phyloP scores from a whole-genome alignment of 2,329 filamentous ascomycete species.

The Xylariaceae sp. region DNA sequence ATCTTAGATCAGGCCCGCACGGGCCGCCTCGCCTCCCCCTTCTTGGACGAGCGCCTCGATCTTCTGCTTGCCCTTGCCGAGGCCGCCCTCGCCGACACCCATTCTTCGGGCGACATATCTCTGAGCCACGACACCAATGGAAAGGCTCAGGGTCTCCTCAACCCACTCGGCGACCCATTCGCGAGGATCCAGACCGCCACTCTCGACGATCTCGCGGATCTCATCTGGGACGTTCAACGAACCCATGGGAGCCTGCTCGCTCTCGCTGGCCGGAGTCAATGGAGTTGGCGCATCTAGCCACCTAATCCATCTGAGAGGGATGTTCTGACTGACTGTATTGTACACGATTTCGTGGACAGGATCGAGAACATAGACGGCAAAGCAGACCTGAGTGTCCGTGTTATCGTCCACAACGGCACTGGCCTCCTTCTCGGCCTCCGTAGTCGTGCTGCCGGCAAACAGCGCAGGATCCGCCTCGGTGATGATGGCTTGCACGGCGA shows the following conservation, averaged over 20 bases:
- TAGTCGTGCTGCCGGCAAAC: constrained; percentile 55
- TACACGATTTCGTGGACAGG: constrained; percentile 90
- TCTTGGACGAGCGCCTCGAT: constrained; percentile 52
- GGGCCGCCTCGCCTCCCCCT: constrained; percentile 54
- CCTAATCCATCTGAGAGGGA: constrained; percentile 79
- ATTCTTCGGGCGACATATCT: constrained; percentile 90
- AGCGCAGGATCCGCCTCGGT: constrained; percentile 59
- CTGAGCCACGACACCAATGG: constrained; percentile 83
- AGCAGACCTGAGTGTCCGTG: constrained; percentile 60
- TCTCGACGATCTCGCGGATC: constrained; percentile 77
- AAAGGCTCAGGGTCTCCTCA: constrained; percentile 74
- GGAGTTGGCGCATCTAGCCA: constrained; percentile 80
- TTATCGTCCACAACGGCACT: constrained; percentile 46
- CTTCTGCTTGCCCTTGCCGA: constrained; percentile 57
- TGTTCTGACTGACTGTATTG: constrained; percentile 71
- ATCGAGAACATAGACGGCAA: constrained; percentile 77
- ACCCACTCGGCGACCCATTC: constrained; percentile 99
- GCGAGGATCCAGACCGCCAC: constrained; percentile 74
- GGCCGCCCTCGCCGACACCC: constrained; percentile 81
- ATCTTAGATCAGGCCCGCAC: constrained; percentile 49
- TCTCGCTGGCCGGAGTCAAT: constrained; percentile 47
- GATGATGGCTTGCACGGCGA: constrained; percentile 84
- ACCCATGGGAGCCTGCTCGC: constrained; percentile 33
- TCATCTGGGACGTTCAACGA: constrained; percentile 62
- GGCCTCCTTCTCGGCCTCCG: constrained; percentile 51